Base-by-base conservation (phyloP, 345 rosid species). In the Eucalyptus grandis region DNA sequence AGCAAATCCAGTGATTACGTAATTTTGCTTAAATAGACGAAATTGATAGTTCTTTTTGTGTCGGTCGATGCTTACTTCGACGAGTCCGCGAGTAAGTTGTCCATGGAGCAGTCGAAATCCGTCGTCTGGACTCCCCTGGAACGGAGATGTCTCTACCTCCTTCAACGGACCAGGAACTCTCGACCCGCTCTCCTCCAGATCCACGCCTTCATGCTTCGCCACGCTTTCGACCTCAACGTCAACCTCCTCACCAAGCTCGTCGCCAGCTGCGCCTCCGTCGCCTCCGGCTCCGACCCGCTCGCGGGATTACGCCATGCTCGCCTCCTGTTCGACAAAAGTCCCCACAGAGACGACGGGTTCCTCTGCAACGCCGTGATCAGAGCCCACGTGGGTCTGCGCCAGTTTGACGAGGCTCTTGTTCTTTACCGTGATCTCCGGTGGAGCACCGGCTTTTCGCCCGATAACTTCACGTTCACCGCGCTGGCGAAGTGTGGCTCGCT, bases 311-410 rank as follows among this genome's bases (percentile, higher is more conserved):
- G 90, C 49, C 90, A 95, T 86, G 98, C 97, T 13, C 97, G 97
- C 77, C 88, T 77, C 80, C 11, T 93, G 92, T 97, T 96, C 93
- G 96, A 94, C 77, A 58, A 37, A 24, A 91, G 95, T 72, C 93
- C 94, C 87, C 94, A 90, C 3, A 91, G 90, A 92, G 95, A 93
- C 87, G 97, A 95, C 49, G 90, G 93, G 13, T 93, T 94, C 87
- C 94, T 97, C 44, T 95, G 95, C 91, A 97, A 95, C 88, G 89
- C 96, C 89, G 93, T 97, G 98, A 94, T 97, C 92, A 94, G 93
- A 87, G 90, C 96, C 21, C 94, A 95, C 90, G 89, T 93, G 60
- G 93, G 88, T 82, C 60, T 88, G 47, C 92, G 93, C 87, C 94
- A 91, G 4, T 94, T 91, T 44, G 8, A 77, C 8, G 90, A 97